Evolutionary conservation across 1,284 basidiomycete genomes (phyloP), one percentile per base, ranked within the genome.

Genomic region (Megacollybia platyphylla): DNA sequence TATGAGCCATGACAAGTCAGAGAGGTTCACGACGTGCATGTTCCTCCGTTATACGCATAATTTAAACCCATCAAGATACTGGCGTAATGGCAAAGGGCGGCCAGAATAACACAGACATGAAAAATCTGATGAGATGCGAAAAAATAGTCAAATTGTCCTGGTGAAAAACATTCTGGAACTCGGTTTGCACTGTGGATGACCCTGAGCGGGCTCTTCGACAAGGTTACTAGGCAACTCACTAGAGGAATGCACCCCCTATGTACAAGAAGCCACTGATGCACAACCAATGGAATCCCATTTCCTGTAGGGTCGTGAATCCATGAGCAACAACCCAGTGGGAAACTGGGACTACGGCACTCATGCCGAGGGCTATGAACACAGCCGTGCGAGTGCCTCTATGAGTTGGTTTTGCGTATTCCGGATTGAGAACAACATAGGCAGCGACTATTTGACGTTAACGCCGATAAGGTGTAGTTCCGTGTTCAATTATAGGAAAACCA

Each of bases 61-160:
- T 72, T 58, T 51, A 83, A 68, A 34, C 67, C 68, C 17, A 64
- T 70, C 50, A 78, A 53, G 43, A 83, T 63, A 51, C 73, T 72
- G 36, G 60, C 57, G 61, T 87, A 91, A 57, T 91, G 87, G 30
- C 77, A 70, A 47, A 84, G 64, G 8, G 85, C 87, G 2, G 87
- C 91, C 18, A 78, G 58, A 37, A 93, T 68, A 20, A 93, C 89
- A 55, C 78, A 81, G 50, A 76, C 56, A 57, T 94, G 91, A 61
- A 96, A 94, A 54, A 92, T 84, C 60, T 85, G 83, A 65, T 92
- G 89, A 27, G 83, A 88, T 1, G 83, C 72, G 43, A 82, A 76
- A 51, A 91, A 71, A 55, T 75, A 72, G 63, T 94, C 89, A 55
- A 91, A 91, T 48, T 62, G 75, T 41, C 88, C 88, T 1, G 88